phyloP scores from a whole-genome alignment of 2,329 filamentous ascomycete species.

The Colletotrichum liriopes region DNA sequence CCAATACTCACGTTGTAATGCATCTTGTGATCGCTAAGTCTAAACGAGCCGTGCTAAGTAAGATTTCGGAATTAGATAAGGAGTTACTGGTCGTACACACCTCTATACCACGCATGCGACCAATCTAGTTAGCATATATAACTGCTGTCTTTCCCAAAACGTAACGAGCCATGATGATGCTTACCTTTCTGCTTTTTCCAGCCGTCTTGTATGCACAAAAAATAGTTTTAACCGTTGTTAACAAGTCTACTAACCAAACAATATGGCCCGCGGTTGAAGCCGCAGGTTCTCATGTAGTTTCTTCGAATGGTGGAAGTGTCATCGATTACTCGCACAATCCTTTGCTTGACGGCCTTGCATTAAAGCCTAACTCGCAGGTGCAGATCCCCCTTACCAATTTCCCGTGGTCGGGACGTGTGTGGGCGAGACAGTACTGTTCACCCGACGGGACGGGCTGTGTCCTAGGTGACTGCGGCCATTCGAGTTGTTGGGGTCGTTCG shows the following conservation, averaged over 20 bases:
- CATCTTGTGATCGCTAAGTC: too few relatives aligned
- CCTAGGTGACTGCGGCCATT: neutral
- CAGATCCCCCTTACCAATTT: neutral
- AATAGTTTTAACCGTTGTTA: neutral
- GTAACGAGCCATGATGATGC: neutral
- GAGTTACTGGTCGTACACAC: too few relatives aligned
- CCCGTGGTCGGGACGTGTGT: neutral
- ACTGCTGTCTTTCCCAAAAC: neutral
- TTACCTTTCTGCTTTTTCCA: neutral
- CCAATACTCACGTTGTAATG: too few relatives aligned
- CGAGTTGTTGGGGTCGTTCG: neutral
- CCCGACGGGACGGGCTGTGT: neutral
- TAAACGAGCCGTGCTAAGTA: too few relatives aligned
- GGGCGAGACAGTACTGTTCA: neutral
- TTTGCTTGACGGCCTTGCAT: neutral
- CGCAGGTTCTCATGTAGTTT: neutral
- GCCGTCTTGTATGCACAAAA: neutral
- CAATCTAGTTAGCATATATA: neutral
- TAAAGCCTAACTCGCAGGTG: neutral
- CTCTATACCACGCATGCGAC: too few relatives aligned
- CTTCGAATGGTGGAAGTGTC: neutral
- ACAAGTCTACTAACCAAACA: neutral
- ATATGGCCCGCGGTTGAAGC: slow-evolving; percentile 1
- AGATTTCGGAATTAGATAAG: too few relatives aligned
- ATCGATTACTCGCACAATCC: neutral